Conservation (phyloP, 352 stramenopile genomes). For the Peronospora farinosa region DNA sequence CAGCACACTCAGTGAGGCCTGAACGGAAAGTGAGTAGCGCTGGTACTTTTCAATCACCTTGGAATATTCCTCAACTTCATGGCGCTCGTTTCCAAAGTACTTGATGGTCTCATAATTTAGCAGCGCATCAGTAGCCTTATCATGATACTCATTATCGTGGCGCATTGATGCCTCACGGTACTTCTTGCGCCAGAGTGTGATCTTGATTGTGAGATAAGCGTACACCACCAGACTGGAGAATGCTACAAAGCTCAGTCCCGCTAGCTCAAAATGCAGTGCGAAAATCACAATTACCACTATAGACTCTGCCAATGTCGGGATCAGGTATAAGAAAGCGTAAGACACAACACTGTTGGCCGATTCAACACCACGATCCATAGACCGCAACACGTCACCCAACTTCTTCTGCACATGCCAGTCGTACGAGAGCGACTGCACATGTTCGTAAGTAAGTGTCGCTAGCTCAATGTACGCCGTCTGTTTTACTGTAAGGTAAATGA, state of each 20-base stretch:
- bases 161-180: slow-evolving; percentile 91
- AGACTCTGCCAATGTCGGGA: slow-evolving; percentile 92
- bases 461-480: slow-evolving; percentile 98
- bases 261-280: slow-evolving; percentile 90
- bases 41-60: slow-evolving; percentile 92
- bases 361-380: slow-evolving; percentile 89
- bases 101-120: slow-evolving; percentile 99
- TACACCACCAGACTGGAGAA: slow-evolving; percentile 96
- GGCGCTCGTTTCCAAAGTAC: slow-evolving; percentile 93
- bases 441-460: slow-evolving; percentile 92
- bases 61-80: slow-evolving; percentile 89
- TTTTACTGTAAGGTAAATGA: slow-evolving; percentile 94
- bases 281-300: slow-evolving; percentile 93
- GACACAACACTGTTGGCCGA: slow-evolving; percentile 94
- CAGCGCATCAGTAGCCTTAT: slow-evolving; percentile 95
- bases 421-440: slow-evolving; percentile 93
- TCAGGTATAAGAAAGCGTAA: slow-evolving; percentile 95
- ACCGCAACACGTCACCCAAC: slow-evolving; percentile 93
- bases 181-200: slow-evolving; percentile 97
- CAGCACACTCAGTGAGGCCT: slow-evolving; percentile 91
- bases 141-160: slow-evolving; percentile 97
- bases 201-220: slow-evolving; percentile 91
- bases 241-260: slow-evolving; percentile 85
- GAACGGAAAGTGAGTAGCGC: slow-evolving; percentile 87
- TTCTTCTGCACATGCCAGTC: slow-evolving; percentile 99